Conservation (phyloP, 441 rosid species). For the Flueggea neowawraea region DNA sequence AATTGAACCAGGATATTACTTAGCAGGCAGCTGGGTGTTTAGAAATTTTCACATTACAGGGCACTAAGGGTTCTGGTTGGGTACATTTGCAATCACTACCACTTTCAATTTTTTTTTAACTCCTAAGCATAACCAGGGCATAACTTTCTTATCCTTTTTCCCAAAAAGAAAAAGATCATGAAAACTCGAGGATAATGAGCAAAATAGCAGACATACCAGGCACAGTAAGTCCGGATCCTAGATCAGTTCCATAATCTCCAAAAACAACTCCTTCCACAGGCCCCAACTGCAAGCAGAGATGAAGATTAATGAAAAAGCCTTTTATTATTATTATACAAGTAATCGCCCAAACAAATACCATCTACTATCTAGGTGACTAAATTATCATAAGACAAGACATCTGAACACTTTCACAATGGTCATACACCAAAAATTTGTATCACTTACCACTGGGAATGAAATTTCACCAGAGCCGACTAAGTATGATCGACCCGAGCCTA, state of each 20-base stretch:
- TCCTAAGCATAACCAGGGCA: neutral
- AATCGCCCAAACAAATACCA: neutral
- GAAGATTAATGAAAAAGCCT: neutral
- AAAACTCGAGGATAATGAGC: neutral
- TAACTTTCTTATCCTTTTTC: neutral
- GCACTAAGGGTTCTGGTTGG: neutral
- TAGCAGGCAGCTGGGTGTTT: neutral
- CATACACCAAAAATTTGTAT: slow-evolving; percentile 3
- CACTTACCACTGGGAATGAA: slow-evolving; percentile 78
- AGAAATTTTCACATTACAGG: too few relatives aligned
- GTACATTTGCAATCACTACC: neutral
- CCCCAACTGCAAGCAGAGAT: slow-evolving; percentile 53
- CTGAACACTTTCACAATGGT: neutral
- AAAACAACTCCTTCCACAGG: slow-evolving; percentile 88
- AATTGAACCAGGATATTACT: neutral
- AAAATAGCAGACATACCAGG: slow-evolving; percentile 51
- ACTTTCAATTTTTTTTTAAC: neutral
- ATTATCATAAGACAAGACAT: too few relatives aligned
- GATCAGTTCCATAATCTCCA: slow-evolving; percentile 91
- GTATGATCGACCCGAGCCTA: too few relatives aligned
- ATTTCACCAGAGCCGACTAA: slow-evolving; percentile 83
- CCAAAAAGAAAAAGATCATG: neutral
- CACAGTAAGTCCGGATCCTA: slow-evolving; percentile 74
- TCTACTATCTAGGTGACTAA: too few relatives aligned
- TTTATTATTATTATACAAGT: neutral